These are phyloP conservation scores for Aureobasidium namibiae DNA, from an alignment of 2,329 filamentous ascomycete species.

Conservation along the genomic window DNA sequence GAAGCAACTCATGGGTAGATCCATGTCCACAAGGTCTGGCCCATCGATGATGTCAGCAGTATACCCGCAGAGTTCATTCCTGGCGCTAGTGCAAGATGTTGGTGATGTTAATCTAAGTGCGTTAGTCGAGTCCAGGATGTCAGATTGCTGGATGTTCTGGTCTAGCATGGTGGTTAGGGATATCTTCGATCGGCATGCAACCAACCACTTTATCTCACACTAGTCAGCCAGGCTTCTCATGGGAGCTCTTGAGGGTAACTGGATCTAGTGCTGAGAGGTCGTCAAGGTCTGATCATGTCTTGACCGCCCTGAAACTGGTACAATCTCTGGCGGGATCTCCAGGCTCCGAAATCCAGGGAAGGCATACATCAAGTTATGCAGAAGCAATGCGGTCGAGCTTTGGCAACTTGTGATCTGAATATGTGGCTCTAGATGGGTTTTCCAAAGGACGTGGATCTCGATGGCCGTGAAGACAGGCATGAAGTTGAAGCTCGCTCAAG, in stretches of 20 bases:
- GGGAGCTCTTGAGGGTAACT: neutral
- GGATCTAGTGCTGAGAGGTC: too few species aligned
- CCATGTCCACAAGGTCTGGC: too few species aligned
- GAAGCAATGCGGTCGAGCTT: neutral
- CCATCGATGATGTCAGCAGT: too few species aligned
- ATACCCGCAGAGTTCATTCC: neutral
- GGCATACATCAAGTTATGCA: neutral
- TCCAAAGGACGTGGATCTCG: neutral
- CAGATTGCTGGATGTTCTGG: too few species aligned
- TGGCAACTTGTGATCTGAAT: neutral
- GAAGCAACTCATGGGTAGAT: neutral
- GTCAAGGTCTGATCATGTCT: neutral
- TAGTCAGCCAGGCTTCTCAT: too few species aligned
- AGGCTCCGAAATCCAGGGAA: neutral
- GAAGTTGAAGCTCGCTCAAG: neutral
- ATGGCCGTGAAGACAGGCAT: neutral
- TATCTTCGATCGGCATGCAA: neutral
- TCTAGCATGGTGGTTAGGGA: neutral
- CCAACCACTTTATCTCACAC: too few species aligned
- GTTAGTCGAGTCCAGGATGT: too few species aligned
- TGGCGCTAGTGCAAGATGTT: too few species aligned
- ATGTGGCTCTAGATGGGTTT: neutral
- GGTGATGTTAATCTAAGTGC: too few species aligned
- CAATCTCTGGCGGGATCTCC: neutral
- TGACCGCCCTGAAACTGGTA: neutral